Conservation (phyloP, 129 eudicot species). For the Lactuca sativa region DNA sequence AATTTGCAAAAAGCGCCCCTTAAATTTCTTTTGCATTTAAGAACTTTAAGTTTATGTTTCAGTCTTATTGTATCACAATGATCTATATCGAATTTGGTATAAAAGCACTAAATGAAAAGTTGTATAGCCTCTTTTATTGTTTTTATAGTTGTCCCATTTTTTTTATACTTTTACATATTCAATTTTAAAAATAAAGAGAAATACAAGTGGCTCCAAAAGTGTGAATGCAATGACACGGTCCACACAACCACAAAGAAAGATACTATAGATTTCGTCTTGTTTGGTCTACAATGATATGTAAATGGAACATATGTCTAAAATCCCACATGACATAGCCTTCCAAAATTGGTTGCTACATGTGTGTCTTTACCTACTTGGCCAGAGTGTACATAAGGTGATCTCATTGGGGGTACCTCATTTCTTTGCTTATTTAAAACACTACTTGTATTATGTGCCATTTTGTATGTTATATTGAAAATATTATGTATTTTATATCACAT, state of each 20-base stretch:
- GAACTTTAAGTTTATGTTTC: no score
- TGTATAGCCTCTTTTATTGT: neutral
- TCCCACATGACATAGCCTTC: conserved; percentile 34
- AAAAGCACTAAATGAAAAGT: neutral
- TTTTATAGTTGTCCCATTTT: neutral
- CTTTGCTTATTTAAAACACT: neutral
- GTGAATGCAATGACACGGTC: conserved; percentile 24
- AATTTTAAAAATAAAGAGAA: neutral
- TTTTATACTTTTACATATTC: no score
- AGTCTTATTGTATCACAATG: no score
- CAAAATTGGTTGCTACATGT: conserved; percentile 33
- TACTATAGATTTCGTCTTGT: conserved; percentile 14
- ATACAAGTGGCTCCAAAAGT: conserved; percentile 18
- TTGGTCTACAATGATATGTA: conserved; percentile 29
- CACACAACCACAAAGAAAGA: conserved; percentile 25
- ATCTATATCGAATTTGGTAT: neutral
- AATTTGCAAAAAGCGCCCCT: no score
- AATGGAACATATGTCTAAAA: conserved; percentile 33
- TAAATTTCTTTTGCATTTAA: no score
- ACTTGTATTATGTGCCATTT: conserved; percentile 13
- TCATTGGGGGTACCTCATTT: conserved; percentile 10
- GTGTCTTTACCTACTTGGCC: conserved; percentile 30
- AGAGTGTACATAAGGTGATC: conserved; percentile 11
- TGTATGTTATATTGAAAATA: conserved; percentile 7
- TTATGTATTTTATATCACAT: conserved; percentile 16